These are phyloP conservation scores for Detonula confervacea DNA, from an alignment of 352 stramenopile genomes.

Conservation along the genomic window DNA sequence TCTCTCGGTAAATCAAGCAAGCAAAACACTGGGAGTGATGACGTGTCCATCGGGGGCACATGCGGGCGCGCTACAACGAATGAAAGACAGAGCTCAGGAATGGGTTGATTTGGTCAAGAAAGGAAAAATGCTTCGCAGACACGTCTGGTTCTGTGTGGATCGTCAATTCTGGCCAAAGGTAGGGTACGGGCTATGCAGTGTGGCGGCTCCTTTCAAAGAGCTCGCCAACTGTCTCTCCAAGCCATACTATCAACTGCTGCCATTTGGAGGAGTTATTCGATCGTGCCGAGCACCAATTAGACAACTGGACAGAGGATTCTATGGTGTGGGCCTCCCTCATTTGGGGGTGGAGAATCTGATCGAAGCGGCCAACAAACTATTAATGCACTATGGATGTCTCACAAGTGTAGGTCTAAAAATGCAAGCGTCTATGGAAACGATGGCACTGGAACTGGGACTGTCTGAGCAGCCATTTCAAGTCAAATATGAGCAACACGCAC, in stretches of 20 bases:
- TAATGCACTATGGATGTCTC: constrained; percentile 23
- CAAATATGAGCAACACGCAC: not conserved
- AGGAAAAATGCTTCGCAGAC: not conserved
- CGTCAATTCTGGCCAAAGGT: constrained; percentile 25
- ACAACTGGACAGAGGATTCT: constrained; percentile 26
- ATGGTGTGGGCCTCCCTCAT: constrained; percentile 12
- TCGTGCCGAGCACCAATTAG: not conserved
- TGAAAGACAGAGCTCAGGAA: constrained; percentile 13
- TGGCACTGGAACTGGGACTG: too few relatives aligned
- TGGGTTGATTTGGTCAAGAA: constrained; percentile 15
- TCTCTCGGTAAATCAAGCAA: not conserved
- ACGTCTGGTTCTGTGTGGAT: constrained; percentile 34
- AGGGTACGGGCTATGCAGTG: constrained; percentile 15
- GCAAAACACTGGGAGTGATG: constrained; percentile 21
- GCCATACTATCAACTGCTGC: constrained; percentile 12
- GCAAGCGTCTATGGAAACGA: not conserved
- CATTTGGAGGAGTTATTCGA: constrained; percentile 2
- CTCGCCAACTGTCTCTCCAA: constrained; percentile 1
- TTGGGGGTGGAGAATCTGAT: constrained; percentile 4
- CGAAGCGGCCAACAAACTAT: not conserved
- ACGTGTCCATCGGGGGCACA: constrained; percentile 1
- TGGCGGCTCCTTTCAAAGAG: not conserved
- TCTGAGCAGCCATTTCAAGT: not conserved
- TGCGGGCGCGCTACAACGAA: not conserved
- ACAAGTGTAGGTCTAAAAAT: constrained; percentile 7